Conservation (phyloP, 805 yeast species). For the Cyberlindnera euphorbiae region DNA sequence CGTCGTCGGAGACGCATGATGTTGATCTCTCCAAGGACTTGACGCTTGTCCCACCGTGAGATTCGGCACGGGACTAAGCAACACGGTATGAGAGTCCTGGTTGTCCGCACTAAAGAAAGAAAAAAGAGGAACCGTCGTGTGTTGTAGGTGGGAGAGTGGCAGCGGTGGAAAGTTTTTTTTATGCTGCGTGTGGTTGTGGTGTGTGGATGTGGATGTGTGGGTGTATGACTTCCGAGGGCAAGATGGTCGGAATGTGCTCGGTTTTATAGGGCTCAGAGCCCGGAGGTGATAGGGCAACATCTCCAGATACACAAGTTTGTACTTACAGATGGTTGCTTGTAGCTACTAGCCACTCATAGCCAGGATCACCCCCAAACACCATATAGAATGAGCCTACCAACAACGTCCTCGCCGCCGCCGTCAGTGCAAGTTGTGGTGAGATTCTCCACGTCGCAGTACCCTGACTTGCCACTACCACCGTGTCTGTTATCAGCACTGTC, state of each 20-base stretch:
- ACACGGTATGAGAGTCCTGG: constrained; percentile 73
- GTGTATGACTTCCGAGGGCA: too few species aligned
- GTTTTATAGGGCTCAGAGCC: too few species aligned
- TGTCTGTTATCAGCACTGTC: constrained; percentile 30
- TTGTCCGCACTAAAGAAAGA: constrained; percentile 55
- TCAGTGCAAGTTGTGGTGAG: constrained; percentile 31
- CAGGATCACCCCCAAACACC: too few species aligned
- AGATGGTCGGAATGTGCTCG: too few species aligned
- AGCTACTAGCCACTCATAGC: too few species aligned
- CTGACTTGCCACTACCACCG: constrained; percentile 37
- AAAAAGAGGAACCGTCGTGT: constrained; percentile 3
- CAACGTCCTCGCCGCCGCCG: not conserved
- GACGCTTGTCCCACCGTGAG: constrained; percentile 50
- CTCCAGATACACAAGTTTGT: too few species aligned
- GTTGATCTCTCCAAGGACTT: constrained; percentile 66
- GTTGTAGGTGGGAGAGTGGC: not conserved
- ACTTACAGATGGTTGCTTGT: too few species aligned
- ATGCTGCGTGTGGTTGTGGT: not conserved
- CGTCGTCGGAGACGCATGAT: constrained; percentile 22
- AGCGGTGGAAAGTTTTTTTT: constrained; percentile 1
- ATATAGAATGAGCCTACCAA: constrained; percentile 1
- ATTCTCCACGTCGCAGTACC: constrained; percentile 39
- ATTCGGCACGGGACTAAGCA: constrained; percentile 41
- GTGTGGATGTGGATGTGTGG: too few species aligned
- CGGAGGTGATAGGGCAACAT: too few species aligned